phyloP scores from a whole-genome alignment of 1,284 basidiomycete genomes.

The Trichosporon sp. region DNA sequence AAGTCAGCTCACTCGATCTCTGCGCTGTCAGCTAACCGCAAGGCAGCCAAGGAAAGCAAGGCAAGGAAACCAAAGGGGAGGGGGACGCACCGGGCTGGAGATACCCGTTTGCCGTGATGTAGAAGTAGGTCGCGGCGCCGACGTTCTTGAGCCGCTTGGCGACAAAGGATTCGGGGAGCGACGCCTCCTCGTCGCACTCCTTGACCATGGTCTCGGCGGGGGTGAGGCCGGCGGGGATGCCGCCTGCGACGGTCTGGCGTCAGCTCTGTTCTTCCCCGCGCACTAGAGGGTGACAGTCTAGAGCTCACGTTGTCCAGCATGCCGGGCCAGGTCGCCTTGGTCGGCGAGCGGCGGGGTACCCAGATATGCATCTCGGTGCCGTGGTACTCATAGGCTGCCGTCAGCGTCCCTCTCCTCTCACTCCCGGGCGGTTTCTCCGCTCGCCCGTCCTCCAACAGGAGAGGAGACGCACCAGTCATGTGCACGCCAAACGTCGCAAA shows the following conservation, averaged over 20 bases:
- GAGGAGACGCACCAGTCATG: slow-evolving; percentile 33
- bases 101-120: slow-evolving; percentile 65
- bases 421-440: too few species aligned
- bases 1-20: slow-evolving; percentile 29
- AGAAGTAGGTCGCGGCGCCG: slow-evolving; percentile 52
- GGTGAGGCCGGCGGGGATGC: slow-evolving; percentile 63
- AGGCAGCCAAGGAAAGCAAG: too few species aligned
- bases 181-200: slow-evolving; percentile 90
- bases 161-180: slow-evolving; percentile 62
- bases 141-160: slow-evolving; percentile 55
- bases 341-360: slow-evolving; percentile 79
- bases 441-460: too few species aligned
- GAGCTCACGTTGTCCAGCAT: slow-evolving; percentile 23
- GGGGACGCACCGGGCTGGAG: slow-evolving; percentile 61
- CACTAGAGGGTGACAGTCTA: neutral
- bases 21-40: slow-evolving; percentile 7
- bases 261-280: neutral
- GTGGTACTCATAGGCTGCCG: slow-evolving; percentile 41
- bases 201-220: slow-evolving; percentile 76
- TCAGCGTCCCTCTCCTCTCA: too few species aligned
- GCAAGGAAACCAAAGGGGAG: too few species aligned
- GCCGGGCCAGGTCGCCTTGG: slow-evolving; percentile 72
- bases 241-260: slow-evolving; percentile 54
- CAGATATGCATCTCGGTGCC: slow-evolving; percentile 61
- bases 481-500: slow-evolving; percentile 68